Percentiles rank a stretch among this genome's conserved stretches.
phyloP scores from a whole-genome alignment of 177 flowering plant genomes.

The Vitis hybrid region DNA sequence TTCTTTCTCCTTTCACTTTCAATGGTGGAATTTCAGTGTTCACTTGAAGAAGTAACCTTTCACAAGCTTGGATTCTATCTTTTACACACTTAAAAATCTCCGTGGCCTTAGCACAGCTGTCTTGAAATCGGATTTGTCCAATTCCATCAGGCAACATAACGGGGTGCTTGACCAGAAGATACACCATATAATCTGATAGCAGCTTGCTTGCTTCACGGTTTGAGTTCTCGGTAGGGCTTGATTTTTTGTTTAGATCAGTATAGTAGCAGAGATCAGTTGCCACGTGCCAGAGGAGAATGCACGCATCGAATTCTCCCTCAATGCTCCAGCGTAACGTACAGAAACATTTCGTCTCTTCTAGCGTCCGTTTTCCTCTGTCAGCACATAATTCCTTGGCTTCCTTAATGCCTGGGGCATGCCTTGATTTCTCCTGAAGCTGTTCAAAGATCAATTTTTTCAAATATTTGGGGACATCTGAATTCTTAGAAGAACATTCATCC shows the following conservation, averaged over 20 bases:
- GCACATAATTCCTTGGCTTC: not conserved
- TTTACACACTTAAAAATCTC: constrained; percentile 8
- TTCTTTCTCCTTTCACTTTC: constrained; percentile 20
- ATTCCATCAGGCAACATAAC: constrained; percentile 29
- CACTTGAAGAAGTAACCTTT: constrained; percentile 12
- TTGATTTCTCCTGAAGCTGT: constrained; percentile 1
- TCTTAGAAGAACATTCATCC: constrained; percentile 5
- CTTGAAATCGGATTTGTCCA: constrained; percentile 24
- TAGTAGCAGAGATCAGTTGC: constrained; percentile 34
- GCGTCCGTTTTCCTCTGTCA: constrained; percentile 8
- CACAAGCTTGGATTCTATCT: constrained; percentile 9
- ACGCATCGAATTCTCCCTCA: constrained; percentile 20
- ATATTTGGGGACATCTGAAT: not conserved
- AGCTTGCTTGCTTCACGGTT: constrained; percentile 14
- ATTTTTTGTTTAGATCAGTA: not conserved
- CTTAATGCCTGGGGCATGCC: too few relatives aligned
- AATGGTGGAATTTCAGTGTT: constrained; percentile 5
- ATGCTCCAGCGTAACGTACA: constrained; percentile 10
- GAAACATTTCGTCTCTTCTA: not conserved
- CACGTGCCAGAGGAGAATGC: constrained; percentile 40
- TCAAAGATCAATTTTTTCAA: constrained; percentile 5
- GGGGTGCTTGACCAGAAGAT: constrained; percentile 23
- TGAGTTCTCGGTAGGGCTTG: not conserved
- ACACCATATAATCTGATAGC: constrained; percentile 31
- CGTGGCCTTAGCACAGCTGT: constrained; percentile 19